phyloP scores from a whole-genome alignment of 371 early-diverging fungal genomes.

The Apophysomyces sp. region DNA sequence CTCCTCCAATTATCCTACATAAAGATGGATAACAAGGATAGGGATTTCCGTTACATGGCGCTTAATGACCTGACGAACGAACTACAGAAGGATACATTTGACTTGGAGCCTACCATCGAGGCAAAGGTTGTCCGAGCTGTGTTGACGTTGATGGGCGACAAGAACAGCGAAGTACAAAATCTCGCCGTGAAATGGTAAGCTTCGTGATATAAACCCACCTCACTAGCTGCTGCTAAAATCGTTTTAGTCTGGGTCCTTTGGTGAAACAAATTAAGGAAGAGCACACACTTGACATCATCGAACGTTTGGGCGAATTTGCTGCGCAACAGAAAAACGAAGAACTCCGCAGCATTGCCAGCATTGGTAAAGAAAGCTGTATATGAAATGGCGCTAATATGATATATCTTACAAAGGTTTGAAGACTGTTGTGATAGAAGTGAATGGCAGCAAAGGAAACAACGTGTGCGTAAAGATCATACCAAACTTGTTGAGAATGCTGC shows the following conservation, averaged over 20 bases:
- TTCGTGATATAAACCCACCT: background rate
- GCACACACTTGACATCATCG: constrained; percentile 66
- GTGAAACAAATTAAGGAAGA: constrained; percentile 72
- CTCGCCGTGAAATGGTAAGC: constrained; percentile 84
- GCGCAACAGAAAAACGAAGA: constrained; percentile 58
- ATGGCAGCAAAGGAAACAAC: constrained; percentile 38
- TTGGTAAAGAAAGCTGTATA: constrained; percentile 46
- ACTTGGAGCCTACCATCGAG: constrained; percentile 67
- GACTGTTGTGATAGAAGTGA: constrained; percentile 74
- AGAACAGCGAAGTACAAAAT: constrained; percentile 92
- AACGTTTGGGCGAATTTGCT: constrained; percentile 60
- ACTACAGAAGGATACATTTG: constrained; percentile 59
- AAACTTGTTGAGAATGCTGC: constrained; percentile 57
- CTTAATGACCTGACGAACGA: constrained; percentile 81
- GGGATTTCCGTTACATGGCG: constrained; percentile 95
- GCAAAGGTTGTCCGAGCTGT: constrained; percentile 68
- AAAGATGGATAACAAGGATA: constrained; percentile 78
- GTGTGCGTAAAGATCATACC: constrained; percentile 66
- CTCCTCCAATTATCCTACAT: background rate
- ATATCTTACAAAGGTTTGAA: constrained; percentile 54
- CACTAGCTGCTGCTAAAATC: background rate
- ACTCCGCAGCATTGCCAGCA: constrained; percentile 77
- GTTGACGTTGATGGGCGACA: constrained; percentile 76
- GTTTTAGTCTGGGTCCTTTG: constrained; percentile 70
- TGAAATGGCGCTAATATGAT: background rate